Percentiles rank a stretch among this genome's conserved stretches.
Conservation (phyloP, 495 filamentous ascomycete species). For the Echria macrotheca region DNA sequence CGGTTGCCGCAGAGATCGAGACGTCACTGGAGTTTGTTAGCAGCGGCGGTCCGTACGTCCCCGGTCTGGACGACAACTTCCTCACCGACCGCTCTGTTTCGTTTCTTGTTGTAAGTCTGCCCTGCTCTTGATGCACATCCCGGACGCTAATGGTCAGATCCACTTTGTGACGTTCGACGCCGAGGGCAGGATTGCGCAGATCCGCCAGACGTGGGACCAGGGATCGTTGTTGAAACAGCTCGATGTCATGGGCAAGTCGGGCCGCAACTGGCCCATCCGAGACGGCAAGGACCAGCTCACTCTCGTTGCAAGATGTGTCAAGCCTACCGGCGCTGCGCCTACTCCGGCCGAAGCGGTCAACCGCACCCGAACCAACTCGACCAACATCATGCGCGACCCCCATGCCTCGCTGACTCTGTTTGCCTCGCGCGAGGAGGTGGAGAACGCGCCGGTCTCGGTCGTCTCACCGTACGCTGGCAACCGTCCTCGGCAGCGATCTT, state of each 20-base stretch:
- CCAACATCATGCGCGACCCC: constrained; percentile 55
- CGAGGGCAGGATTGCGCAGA: constrained; percentile 70
- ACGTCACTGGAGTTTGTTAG: constrained; percentile 75
- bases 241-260: constrained; percentile 84
- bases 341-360: constrained; percentile 19
- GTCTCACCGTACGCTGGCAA: constrained; percentile 49
- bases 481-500: constrained; percentile 43
- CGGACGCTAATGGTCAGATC: too few relatives aligned
- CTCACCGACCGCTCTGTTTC: constrained; percentile 74
- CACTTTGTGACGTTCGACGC: constrained; percentile 84
- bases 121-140: constrained; percentile 16
- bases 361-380: constrained; percentile 42
- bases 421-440: constrained; percentile 52
- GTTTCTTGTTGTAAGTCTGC: constrained; percentile 76
- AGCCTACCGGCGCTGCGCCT: constrained; percentile 23
- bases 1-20: constrained; percentile 71
- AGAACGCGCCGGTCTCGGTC: constrained; percentile 37
- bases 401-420: constrained; percentile 75
- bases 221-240: constrained; percentile 86
- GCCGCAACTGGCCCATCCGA: constrained; percentile 88
- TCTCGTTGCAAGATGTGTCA: constrained; percentile 56
- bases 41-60: constrained; percentile 83
- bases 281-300: constrained; percentile 80
- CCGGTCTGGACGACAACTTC: constrained; percentile 90
- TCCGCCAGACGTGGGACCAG: constrained; percentile 93